A percentile compares a stretch with the other conserved stretches of the same genome.
These are phyloP conservation scores for Cymodocea nodosa DNA, from an alignment of 116 monocot genomes.

Conservation along the genomic window DNA sequence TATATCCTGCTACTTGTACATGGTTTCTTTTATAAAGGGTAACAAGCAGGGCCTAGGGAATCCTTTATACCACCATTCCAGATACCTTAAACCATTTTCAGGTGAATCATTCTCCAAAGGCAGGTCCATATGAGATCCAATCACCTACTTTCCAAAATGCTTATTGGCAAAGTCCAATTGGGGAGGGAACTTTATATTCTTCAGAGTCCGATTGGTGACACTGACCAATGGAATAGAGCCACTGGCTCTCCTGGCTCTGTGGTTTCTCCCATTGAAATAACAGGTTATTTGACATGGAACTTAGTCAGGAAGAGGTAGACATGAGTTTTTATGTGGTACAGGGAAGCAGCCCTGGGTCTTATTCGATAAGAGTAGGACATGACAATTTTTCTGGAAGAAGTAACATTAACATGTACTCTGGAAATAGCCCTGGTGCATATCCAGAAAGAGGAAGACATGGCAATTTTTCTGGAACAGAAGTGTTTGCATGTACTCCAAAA, in stretches of 20 bases:
- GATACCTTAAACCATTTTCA: constrained; percentile 16
- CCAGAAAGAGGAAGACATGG: constrained; percentile 10
- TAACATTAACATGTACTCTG: too few species aligned
- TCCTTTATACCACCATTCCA: constrained; percentile 5
- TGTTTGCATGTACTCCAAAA: neutral
- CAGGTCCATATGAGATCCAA: constrained; percentile 1
- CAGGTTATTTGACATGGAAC: neutral
- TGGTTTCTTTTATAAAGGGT: constrained; percentile 10
- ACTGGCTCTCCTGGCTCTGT: constrained; percentile 9
- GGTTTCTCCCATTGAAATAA: constrained; percentile 4
- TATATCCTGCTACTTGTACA: neutral
- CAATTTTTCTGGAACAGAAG: neutral
- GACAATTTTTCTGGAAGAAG: constrained; percentile 2
- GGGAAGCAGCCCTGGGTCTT: too few species aligned
- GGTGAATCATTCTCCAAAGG: constrained; percentile 11
- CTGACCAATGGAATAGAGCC: constrained; percentile 12
- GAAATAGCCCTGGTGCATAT: neutral
- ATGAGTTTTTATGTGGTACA: too few species aligned
- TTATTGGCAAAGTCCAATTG: constrained; percentile 16
- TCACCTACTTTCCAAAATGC: constrained; percentile 10
- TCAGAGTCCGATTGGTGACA: constrained; percentile 1
- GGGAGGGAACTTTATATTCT: constrained; percentile 4
- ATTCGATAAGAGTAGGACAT: constrained; percentile 9
- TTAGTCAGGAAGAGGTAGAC: too few species aligned
- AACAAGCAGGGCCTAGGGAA: constrained; percentile 18